Percentiles rank a stretch among this genome's conserved stretches.
These are phyloP conservation scores for Aspergillus affinis DNA, from an alignment of 495 filamentous ascomycete genomes.

Conservation along the genomic window DNA sequence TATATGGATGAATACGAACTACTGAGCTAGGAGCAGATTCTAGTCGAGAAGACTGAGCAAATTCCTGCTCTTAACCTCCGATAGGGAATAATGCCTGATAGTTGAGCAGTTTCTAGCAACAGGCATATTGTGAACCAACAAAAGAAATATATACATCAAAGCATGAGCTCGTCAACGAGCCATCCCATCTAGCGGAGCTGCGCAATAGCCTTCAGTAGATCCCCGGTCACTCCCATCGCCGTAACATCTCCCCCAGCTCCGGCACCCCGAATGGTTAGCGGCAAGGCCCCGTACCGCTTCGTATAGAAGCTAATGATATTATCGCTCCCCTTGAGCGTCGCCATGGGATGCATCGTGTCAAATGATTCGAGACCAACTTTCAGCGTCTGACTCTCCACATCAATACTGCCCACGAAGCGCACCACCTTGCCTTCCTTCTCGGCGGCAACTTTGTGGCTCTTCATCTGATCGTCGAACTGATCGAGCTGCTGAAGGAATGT, in stretches of 20 bases:
- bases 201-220: slow-evolving; percentile 80
- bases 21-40: too few relatives aligned
- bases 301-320: slow-evolving; percentile 99
- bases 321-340: slow-evolving; percentile 86
- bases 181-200: slow-evolving; percentile 25
- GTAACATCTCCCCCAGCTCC: slow-evolving; percentile 94
- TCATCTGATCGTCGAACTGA: slow-evolving; percentile 81
- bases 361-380: slow-evolving; percentile 90
- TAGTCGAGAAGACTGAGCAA: too few relatives aligned
- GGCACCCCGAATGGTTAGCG: slow-evolving; percentile 90
- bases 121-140: too few relatives aligned
- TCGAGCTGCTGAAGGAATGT: slow-evolving; percentile 75
- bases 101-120: too few relatives aligned
- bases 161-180: too few relatives aligned
- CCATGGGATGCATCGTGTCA: slow-evolving; percentile 83
- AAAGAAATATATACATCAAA: too few relatives aligned
- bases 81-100: too few relatives aligned
- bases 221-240: slow-evolving; percentile 90
- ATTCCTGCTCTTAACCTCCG: too few relatives aligned
- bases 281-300: slow-evolving; percentile 83
- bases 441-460: slow-evolving; percentile 71
- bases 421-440: slow-evolving; percentile 88
- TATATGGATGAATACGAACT: too few relatives aligned
- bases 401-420: slow-evolving; percentile 87
- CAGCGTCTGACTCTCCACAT: slow-evolving; percentile 70